phyloP scores from a whole-genome alignment of 129 eudicot species.

The Saussurea involucrata region DNA sequence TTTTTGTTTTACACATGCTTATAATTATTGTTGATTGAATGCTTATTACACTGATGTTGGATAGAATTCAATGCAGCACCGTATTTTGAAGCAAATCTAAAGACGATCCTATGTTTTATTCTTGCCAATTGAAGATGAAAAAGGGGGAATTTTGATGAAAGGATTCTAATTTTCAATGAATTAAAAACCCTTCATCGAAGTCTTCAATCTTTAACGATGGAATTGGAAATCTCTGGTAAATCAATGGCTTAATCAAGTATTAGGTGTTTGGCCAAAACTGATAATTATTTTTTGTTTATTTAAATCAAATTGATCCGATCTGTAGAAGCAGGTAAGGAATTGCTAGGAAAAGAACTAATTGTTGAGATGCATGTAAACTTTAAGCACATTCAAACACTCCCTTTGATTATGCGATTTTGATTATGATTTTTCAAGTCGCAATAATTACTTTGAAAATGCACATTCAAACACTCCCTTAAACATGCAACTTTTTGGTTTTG shows the following conservation, averaged over 20 bases:
- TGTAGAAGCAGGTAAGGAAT: background rate
- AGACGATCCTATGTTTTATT: background rate
- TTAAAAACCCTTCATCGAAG: background rate
- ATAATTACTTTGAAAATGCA: background rate
- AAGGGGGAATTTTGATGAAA: background rate
- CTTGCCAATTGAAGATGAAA: slow-evolving; percentile 8
- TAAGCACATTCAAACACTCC: too few species aligned
- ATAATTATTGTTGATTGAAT: background rate
- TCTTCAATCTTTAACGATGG: background rate
- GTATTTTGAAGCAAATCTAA: background rate
- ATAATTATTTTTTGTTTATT: background rate
- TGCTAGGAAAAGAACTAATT: background rate
- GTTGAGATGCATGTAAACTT: background rate
- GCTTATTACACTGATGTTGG: background rate
- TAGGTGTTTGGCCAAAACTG: slow-evolving; percentile 6
- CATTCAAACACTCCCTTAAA: background rate
- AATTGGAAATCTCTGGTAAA: background rate
- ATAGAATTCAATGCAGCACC: slow-evolving; percentile 1
- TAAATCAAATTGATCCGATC: background rate
- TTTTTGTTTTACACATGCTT: background rate
- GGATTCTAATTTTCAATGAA: slow-evolving; percentile 1
- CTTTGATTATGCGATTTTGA: background rate
- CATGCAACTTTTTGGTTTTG: background rate
- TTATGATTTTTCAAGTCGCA: background rate
- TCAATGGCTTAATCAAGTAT: background rate